Base-by-base conservation (phyloP, 495 filamentous ascomycete species). In the Penicillium desertorum region DNA sequence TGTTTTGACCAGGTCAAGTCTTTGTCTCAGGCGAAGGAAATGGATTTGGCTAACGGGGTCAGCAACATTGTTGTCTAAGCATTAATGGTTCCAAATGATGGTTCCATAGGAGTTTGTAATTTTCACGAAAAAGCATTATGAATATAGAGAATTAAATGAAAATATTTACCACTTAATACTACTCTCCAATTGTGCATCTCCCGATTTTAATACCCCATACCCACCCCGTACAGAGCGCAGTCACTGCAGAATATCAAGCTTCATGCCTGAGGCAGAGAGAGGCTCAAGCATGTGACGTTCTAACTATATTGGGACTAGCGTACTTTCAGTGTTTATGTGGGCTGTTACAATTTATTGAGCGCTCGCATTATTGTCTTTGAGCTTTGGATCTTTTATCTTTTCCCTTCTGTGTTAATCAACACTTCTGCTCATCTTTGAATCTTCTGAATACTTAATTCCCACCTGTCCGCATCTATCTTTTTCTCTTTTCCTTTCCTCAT, bases 1-100 rank as follows among this genome's bases (percentile, higher is more conserved):
- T 82, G 81, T 57, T 70, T 89, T 34, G 79, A 84, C n/a, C 71
- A 78, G 59, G 71, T 79, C 29, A 72, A 70, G 23, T 56, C 67
- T 34, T 29, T 45, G 10, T 58, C 59, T 8, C 59, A 58, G 30
- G 54, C 36, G 20, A 58, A 53, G 19, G 59, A 62, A 45, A 45
- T 48, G 32, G 60, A 62, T 10, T 43, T 62, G 39, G 51, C 51
- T 34, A 62, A 62, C 10, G 56, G 60, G 23, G 45, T 62, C 36
- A 39, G 43, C 56, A 55, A 55, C 51, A 62, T 62, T 27, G 30
- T 54, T 55, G 20, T 55, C 44, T 48, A 47, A 55, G 53, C 53
- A 55, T 55, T 47, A 23, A 32, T 45, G 52, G 42, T 46, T 45
- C 22, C 42, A 22, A 22, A 17, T 23, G 9, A 34, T 34, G 52